phyloP scores from a whole-genome alignment of 345 rosid species.

The Psidium friedrichsthalianum region DNA sequence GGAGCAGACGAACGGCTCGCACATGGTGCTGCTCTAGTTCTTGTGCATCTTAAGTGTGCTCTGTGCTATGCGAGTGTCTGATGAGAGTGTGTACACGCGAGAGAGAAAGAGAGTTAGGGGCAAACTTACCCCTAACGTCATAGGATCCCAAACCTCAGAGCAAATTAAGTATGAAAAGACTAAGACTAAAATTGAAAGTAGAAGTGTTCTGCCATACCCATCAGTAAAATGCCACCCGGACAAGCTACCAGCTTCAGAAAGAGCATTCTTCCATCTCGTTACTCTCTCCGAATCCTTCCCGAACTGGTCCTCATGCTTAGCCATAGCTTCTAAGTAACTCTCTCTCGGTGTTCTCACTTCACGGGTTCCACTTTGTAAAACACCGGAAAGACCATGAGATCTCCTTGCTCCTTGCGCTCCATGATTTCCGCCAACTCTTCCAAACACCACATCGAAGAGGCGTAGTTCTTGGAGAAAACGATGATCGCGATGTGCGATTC shows the following conservation, averaged over 20 bases:
- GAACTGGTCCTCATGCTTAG: no score
- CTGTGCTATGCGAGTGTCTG: neutral
- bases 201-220: no score
- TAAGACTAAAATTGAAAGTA: no score
- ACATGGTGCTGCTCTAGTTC: neutral
- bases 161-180: neutral
- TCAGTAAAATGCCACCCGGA: no score
- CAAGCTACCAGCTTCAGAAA: no score
- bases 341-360: no score
- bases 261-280: no score
- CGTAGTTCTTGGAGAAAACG: neutral
- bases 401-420: neutral
- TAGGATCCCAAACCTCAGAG: neutral
- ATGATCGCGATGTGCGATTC: fast-evolving
- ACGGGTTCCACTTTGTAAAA: no score
- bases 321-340: no score
- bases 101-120: neutral
- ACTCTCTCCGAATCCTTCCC: no score
- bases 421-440: neutral
- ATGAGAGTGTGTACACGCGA: neutral
- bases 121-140: neutral
- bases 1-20: no score
- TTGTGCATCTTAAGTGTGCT: neutral
- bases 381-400: no score
- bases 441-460: neutral